phyloP scores from a whole-genome alignment of 2,329 filamentous ascomycete genomes.

The Diplocarpon mali region DNA sequence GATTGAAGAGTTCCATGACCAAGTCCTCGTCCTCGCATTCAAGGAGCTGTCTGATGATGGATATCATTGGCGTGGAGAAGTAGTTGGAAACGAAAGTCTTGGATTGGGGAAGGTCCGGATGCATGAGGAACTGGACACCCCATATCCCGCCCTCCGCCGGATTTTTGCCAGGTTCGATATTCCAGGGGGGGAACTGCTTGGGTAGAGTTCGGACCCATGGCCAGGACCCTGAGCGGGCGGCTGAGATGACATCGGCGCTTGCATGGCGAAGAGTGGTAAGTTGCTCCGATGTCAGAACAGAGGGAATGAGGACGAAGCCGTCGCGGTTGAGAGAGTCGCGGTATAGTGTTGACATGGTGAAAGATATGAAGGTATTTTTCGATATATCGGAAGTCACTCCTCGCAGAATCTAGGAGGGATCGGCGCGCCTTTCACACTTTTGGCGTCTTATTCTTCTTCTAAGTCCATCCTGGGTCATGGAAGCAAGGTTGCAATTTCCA shows the following conservation, averaged over 20 bases:
- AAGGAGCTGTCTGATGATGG: constrained; percentile 54
- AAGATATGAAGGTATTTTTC: neutral
- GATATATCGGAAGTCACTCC: neutral
- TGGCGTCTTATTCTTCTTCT: too few species aligned
- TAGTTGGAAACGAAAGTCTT: constrained; percentile 56
- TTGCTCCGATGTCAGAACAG: constrained; percentile 45
- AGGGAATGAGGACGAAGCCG: constrained; percentile 66
- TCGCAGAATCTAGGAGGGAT: neutral
- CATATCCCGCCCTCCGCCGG: constrained; percentile 58
- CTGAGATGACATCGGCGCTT: constrained; percentile 42
- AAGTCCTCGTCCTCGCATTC: constrained; percentile 46
- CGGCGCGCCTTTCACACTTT: neutral
- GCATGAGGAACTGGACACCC: constrained; percentile 79
- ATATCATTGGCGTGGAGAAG: constrained; percentile 55
- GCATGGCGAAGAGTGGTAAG: constrained; percentile 50
- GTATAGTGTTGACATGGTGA: constrained; percentile 14
- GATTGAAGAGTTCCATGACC: constrained; percentile 81
- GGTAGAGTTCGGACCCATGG: constrained; percentile 73
- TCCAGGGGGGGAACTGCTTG: constrained; percentile 88
- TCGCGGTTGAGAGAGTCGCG: constrained; percentile 45
- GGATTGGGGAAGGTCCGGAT: constrained; percentile 55
- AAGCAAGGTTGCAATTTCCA: too few species aligned
- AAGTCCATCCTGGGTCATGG: too few species aligned
- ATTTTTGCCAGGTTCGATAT: constrained; percentile 28
- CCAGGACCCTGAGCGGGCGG: constrained; percentile 63